These are phyloP conservation scores for Dactylellina parvicollis DNA, from an alignment of 2,329 filamentous ascomycete genomes.

Conservation along the genomic window DNA sequence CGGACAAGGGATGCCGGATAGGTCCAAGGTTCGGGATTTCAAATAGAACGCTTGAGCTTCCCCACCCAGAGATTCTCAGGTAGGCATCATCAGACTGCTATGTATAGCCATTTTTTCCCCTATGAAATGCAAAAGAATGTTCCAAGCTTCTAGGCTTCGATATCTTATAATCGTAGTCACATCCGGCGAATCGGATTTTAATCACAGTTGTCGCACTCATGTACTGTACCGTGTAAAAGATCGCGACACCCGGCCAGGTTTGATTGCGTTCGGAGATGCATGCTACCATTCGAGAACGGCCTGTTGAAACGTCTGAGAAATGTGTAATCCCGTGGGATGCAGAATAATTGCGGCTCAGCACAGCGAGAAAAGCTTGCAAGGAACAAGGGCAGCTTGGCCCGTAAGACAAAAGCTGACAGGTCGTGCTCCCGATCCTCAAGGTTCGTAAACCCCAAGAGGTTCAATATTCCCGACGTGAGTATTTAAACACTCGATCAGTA, in stretches of 20 bases:
- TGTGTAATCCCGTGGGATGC: slow-evolving; percentile 28
- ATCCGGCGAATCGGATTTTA: not conserved
- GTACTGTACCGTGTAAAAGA: too few species aligned
- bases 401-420: not conserved
- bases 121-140: slow-evolving; percentile 1
- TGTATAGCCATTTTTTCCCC: slow-evolving; percentile 31
- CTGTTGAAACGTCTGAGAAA: slow-evolving; percentile 18
- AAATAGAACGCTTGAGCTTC: slow-evolving; percentile 37
- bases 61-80: slow-evolving; percentile 3
- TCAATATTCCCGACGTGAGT: too few species aligned
- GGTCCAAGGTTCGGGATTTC: slow-evolving; percentile 22
- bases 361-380: slow-evolving; percentile 24
- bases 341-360: slow-evolving; percentile 39
- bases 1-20: not conserved
- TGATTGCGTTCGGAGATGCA: not conserved
- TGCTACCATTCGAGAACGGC: slow-evolving; percentile 12
- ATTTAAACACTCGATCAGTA: too few species aligned
- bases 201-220: too few species aligned
- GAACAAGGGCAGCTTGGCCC: not conserved
- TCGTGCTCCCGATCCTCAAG: not conserved
- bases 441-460: too few species aligned
- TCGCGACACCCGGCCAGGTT: not conserved
- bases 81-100: slow-evolving; percentile 46
- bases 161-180: not conserved
- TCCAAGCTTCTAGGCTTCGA: slow-evolving; percentile 14